A percentile compares a stretch with the other conserved stretches of the same genome.
phyloP scores from a whole-genome alignment of 2,329 filamentous ascomycete species.

The Rhinocladiella mackenziei region DNA sequence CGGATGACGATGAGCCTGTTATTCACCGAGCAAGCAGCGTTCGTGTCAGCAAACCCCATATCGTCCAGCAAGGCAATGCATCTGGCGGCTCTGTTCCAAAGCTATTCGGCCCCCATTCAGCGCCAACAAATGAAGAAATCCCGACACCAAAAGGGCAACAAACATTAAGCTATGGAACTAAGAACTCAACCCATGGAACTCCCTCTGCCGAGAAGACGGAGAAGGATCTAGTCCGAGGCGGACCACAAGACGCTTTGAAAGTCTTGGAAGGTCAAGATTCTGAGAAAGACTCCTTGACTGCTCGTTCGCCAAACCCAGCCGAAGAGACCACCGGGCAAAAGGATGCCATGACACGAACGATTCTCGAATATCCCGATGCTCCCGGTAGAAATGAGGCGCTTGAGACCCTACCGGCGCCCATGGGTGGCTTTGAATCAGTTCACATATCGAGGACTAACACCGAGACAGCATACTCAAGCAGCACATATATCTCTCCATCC shows the following conservation, averaged over 20 bases:
- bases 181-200: no score
- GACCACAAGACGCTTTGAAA: slow-evolving; percentile 17
- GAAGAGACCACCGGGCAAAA: slow-evolving; percentile 1
- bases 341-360: slow-evolving; percentile 14
- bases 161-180: neutral
- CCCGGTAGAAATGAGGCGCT: slow-evolving; percentile 16
- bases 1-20: slow-evolving; percentile 17
- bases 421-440: slow-evolving; percentile 26
- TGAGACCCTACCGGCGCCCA: slow-evolving; percentile 22
- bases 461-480: slow-evolving; percentile 10
- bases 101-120: slow-evolving; percentile 11
- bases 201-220: slow-evolving; percentile 2
- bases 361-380: slow-evolving; percentile 17
- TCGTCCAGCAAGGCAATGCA: slow-evolving; percentile 25
- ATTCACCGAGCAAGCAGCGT: slow-evolving; percentile 29
- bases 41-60: slow-evolving; percentile 23
- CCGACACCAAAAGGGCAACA: neutral
- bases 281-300: neutral
- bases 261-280: slow-evolving; percentile 17
- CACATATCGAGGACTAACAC: slow-evolving; percentile 12
- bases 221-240: neutral
- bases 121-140: slow-evolving; percentile 3
- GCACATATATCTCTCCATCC: slow-evolving; percentile 11
- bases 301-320: slow-evolving; percentile 3
- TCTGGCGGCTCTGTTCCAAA: slow-evolving; percentile 19